Base-by-base conservation (phyloP, 345 rosid genomes). In the Aquilaria malaccensis region DNA sequence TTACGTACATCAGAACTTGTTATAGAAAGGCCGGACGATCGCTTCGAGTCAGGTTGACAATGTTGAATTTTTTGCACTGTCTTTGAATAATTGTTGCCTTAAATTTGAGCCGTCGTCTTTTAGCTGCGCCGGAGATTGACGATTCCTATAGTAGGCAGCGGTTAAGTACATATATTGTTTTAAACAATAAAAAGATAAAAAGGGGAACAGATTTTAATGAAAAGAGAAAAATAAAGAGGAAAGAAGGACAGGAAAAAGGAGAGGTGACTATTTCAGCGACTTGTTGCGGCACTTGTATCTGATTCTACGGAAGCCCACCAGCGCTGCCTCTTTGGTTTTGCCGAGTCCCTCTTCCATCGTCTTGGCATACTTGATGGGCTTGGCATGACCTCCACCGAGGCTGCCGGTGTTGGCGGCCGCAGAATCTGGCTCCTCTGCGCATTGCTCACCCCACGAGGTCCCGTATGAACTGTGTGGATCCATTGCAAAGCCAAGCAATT, bases 391-490 rank as follows among this genome's bases (percentile, higher is more conserved):
- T 0, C 37, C 52, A 52, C 63, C 43, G 11, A 3, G 13, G 13
- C 54, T 66, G 58, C 52, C 41, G 52, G 37, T 52, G 4, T 47
- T 50, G 13, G 45, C 14, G n/a, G 62, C 41, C 31, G 10, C 15
- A 47, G 55, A 60, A 5, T 58, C 30, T 9, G 60, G 61, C 5
- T 14, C 30, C 45, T 45, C 9, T 47, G 70, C 72, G 70, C 75
- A 67, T 33, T 70, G 79, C 56, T 71, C 75, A n/a, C 75, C 75
- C 79, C 75, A 75, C 11, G 72, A 13, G 51, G 57, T 70, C 30
- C 67, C 74, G 57, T 43, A 58, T 10, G 61, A 67, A n/a, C 55
- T 15, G 65, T 30, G 55, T 12, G 68, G 13, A 13, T 66, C 75
- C 79, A 75, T 66, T 13, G 30, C 14, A 5, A 13, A 30, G 52